These are phyloP conservation scores for Sugiyamaella japonica DNA, from an alignment of 1,139 yeast species.

Conservation along the genomic window DNA sequence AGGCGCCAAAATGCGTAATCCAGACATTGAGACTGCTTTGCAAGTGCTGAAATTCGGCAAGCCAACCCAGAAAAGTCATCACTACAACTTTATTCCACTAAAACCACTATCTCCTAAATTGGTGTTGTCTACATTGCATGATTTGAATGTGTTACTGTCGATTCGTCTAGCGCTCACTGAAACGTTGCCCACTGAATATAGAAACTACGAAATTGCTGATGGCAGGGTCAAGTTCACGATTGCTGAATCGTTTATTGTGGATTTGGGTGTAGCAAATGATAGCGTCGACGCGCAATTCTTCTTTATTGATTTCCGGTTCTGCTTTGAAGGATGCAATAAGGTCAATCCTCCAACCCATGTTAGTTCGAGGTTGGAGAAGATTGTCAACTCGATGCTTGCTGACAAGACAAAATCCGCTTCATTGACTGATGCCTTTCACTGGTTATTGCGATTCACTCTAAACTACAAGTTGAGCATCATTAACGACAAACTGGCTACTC, in stretches of 20 bases:
- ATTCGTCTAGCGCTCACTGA: constrained; percentile 69
- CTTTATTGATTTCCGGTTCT: constrained; percentile 73
- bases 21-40: constrained; percentile 81
- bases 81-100: constrained; percentile 51
- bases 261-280: constrained; percentile 70
- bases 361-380: constrained; percentile 52
- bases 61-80: constrained; percentile 70
- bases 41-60: constrained; percentile 79
- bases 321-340: constrained; percentile 35
- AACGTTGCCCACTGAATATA: constrained; percentile 62
- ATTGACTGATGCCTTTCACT: constrained; percentile 59
- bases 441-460: constrained; percentile 68
- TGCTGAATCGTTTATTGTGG: constrained; percentile 65
- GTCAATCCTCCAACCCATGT: constrained; percentile 40
- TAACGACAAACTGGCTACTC: constrained; percentile 60
- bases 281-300: constrained; percentile 58
- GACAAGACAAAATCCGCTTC: constrained; percentile 43
- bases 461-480: constrained; percentile 72
- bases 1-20: constrained; percentile 87
- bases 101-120: constrained; percentile 55
- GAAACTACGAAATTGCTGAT: constrained; percentile 63
- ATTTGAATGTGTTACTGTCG: constrained; percentile 71
- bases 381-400: constrained; percentile 58
- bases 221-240: constrained; percentile 74
- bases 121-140: constrained; percentile 61